A percentile compares a stretch with the other conserved stretches of the same genome.
phyloP scores from a whole-genome alignment of 1,284 basidiomycete genomes.

The Microstroma glucosiphilum region DNA sequence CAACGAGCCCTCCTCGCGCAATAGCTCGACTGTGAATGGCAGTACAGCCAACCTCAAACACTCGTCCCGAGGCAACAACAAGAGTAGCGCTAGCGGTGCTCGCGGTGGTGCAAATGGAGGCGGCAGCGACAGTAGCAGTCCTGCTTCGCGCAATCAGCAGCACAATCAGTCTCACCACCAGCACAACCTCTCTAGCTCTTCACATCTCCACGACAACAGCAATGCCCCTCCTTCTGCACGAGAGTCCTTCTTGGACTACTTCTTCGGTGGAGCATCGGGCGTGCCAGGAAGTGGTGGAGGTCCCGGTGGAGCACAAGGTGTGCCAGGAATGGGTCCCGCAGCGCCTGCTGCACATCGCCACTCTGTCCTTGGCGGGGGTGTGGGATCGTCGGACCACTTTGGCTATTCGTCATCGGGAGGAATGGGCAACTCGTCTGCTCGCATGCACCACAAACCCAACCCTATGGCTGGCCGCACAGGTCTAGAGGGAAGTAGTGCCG shows the following conservation, averaged over 20 bases:
- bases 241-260: constrained; percentile 50
- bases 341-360: background rate
- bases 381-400: background rate
- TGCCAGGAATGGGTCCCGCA: constrained; percentile 21
- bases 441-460: constrained; percentile 14
- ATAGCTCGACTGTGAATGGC: constrained; percentile 20
- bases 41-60: background rate
- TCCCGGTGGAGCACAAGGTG: constrained; percentile 25
- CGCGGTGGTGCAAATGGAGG: background rate
- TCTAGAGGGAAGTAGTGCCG: constrained; percentile 72
- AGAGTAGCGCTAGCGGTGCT: background rate
- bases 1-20: constrained; percentile 12
- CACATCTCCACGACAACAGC: background rate
- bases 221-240: background rate
- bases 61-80: constrained; percentile 2
- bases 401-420: background rate
- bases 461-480: constrained; percentile 58
- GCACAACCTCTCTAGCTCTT: background rate
- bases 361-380: background rate
- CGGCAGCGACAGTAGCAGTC: background rate
- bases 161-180: constrained; percentile 5
- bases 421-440: background rate
- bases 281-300: constrained; percentile 19
- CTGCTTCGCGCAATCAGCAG: background rate
- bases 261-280: constrained; percentile 44